These are phyloP conservation scores for Trichoderma sp. DNA, from an alignment of 2,329 filamentous ascomycete genomes.

Conservation along the genomic window DNA sequence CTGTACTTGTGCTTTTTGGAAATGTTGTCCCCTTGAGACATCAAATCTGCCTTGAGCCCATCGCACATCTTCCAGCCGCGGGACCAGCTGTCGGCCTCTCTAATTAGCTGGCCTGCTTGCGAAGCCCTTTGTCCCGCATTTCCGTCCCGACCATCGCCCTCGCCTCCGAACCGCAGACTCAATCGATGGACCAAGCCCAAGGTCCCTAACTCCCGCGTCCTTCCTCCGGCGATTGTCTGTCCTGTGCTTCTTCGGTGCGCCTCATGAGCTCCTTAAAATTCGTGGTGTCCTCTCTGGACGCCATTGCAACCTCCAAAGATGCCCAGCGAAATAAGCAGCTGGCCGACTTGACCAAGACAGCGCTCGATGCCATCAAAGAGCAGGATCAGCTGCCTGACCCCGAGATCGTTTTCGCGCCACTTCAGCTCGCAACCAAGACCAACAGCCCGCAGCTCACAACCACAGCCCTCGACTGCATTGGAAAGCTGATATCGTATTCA, in stretches of 20 bases:
- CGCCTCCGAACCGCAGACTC: slow-evolving; percentile 8
- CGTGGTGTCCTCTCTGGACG: slow-evolving; percentile 88
- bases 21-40: slow-evolving; percentile 22
- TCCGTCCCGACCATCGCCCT: not conserved
- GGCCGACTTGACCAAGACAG: slow-evolving; percentile 76
- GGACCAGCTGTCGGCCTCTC: slow-evolving; percentile 6
- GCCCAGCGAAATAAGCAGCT: slow-evolving; percentile 84
- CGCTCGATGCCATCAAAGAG: slow-evolving; percentile 82
- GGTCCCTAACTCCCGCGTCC: slow-evolving; percentile 21
- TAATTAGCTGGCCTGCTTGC: not conserved
- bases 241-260: slow-evolving; percentile 34
- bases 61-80: not conserved
- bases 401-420: slow-evolving; percentile 85
- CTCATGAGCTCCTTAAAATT: slow-evolving; percentile 92
- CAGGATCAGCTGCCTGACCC: slow-evolving; percentile 83
- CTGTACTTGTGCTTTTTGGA: slow-evolving; percentile 14
- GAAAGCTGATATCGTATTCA: slow-evolving; percentile 97
- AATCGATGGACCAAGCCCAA: slow-evolving; percentile 23
- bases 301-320: slow-evolving; percentile 89
- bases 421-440: slow-evolving; percentile 87
- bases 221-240: slow-evolving; percentile 8
- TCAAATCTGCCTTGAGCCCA: slow-evolving; percentile 2
- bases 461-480: slow-evolving; percentile 93
- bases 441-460: slow-evolving; percentile 84
- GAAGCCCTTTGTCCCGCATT: not conserved